Conservation (phyloP, 768 basidiomycete genomes). For the Obba rivulosa region DNA sequence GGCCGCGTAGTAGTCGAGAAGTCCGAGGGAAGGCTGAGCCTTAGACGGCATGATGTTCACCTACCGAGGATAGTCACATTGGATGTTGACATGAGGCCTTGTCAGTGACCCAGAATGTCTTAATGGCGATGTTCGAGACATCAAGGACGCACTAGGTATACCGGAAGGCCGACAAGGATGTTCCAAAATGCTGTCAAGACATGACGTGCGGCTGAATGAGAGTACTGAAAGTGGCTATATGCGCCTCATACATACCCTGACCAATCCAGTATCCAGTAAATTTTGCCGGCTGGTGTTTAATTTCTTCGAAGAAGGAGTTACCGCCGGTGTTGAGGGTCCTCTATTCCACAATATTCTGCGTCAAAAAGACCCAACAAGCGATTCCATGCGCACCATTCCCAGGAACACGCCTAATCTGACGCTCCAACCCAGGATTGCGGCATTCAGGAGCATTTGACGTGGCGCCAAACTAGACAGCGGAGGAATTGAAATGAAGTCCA, state of each 20-base stretch:
- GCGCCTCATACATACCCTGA: slow-evolving; percentile 35
- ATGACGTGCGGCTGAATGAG: background rate
- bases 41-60: slow-evolving; percentile 47
- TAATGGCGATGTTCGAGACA: too few species aligned
- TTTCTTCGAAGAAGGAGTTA: slow-evolving; percentile 60
- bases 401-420: slow-evolving; percentile 59
- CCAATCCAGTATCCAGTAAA: slow-evolving; percentile 62
- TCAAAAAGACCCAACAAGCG: slow-evolving; percentile 19
- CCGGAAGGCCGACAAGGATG: slow-evolving; percentile 60
- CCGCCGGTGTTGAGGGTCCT: slow-evolving; percentile 49
- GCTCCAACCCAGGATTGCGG: slow-evolving; percentile 56
- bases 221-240: background rate
- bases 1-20: slow-evolving; percentile 49
- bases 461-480: slow-evolving; percentile 46
- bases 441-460: slow-evolving; percentile 54
- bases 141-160: slow-evolving; percentile 41
- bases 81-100: background rate
- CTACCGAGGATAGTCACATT: slow-evolving; percentile 12
- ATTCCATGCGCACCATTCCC: slow-evolving; percentile 36
- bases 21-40: slow-evolving; percentile 45
- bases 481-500: slow-evolving; percentile 32
- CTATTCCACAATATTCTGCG: slow-evolving; percentile 17
- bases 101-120: background rate
- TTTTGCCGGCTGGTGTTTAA: slow-evolving; percentile 39
- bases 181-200: slow-evolving; percentile 54